These are phyloP conservation scores for Auricularia sp. DNA, from an alignment of 768 basidiomycete species.

Conservation along the genomic window DNA sequence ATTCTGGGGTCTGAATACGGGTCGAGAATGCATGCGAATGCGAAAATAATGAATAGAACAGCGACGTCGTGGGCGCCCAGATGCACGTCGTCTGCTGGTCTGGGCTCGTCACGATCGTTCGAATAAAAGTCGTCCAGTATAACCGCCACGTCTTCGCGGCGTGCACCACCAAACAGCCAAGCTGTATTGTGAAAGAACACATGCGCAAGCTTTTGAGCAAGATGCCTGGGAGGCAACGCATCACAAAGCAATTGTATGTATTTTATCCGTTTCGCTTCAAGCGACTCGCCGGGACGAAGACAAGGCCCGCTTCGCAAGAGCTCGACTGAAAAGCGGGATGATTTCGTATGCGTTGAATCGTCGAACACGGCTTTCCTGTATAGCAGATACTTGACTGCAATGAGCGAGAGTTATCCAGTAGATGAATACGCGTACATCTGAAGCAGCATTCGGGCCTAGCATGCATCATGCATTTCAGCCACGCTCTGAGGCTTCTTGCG, in stretches of 20 bases:
- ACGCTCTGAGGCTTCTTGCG: too few species aligned
- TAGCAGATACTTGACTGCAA: too few species aligned
- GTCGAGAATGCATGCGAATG: not conserved
- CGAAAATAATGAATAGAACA: not conserved
- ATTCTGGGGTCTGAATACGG: not conserved
- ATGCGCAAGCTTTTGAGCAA: not conserved
- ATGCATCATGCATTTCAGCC: too few species aligned
- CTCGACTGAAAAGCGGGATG: too few species aligned
- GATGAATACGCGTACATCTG: too few species aligned
- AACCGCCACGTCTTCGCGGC: not conserved
- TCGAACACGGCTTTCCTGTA: too few species aligned
- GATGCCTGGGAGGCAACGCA: not conserved
- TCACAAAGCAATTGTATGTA: not conserved
- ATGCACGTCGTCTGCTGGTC: not conserved
- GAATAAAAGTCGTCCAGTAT: not conserved
- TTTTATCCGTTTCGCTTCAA: not conserved
- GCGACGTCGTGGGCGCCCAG: not conserved
- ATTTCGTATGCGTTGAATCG: too few species aligned
- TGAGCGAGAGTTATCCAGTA: too few species aligned
- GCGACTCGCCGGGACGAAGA: too few species aligned
- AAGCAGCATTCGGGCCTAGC: too few species aligned
- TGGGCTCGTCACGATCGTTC: not conserved
- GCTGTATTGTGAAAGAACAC: not conserved
- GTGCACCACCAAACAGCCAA: not conserved
- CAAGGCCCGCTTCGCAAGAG: too few species aligned